Evolutionary conservation across 495 filamentous ascomycete genomes (phyloP), one percentile per base, ranked within the genome.

Genomic region (Penicillium cataractarum): DNA sequence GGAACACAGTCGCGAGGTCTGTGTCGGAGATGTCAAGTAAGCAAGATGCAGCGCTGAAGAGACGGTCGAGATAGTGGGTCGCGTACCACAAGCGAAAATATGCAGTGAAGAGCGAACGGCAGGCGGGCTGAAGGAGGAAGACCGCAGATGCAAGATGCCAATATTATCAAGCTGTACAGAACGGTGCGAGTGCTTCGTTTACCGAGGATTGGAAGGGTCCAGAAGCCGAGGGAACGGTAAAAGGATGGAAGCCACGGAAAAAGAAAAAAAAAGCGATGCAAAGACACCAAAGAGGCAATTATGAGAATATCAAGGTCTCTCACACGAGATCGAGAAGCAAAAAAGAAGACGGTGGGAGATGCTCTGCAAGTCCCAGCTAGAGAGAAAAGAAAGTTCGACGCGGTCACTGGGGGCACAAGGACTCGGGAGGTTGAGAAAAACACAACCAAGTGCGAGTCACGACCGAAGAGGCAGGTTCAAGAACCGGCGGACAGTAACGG

Each of bases 291-390:
- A 52, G 60, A 46, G 52, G 39, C 29, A 62, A 72, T 71, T 71
- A 72, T 57, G 60, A 29, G 55, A 61, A 56, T 66, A 71, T 50
- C 54, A 48, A 65, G 21, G 53, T 52, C 57, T 63, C 62, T 55
- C 40, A 61, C 56, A 49, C 44, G 49, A 52, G 37, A 65, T 63
- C 59, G n/a, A 49, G 57, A 58, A 64, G 52, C 40, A 64, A 59
- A 61, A n/a, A 65, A 67, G 62, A 65, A 66, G 63, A 55, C 35
- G 46, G 60, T 55, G 65, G 74, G 76, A 73, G 67, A 74, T 82
- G 79, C 79, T 75, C 79, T 80, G 78, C 79, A 82, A 73, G 65
- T 70, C 75, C 77, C 70, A 71, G 63, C 46, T 50, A 64, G 70
- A 66, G 61, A 56, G 70, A 60, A 53, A 44, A 57, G 55, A 67